Percentiles rank a stretch among this genome's conserved stretches.
phyloP scores from a whole-genome alignment of 1,139 yeast species.

The Hemisphaericaspora subhashii region DNA sequence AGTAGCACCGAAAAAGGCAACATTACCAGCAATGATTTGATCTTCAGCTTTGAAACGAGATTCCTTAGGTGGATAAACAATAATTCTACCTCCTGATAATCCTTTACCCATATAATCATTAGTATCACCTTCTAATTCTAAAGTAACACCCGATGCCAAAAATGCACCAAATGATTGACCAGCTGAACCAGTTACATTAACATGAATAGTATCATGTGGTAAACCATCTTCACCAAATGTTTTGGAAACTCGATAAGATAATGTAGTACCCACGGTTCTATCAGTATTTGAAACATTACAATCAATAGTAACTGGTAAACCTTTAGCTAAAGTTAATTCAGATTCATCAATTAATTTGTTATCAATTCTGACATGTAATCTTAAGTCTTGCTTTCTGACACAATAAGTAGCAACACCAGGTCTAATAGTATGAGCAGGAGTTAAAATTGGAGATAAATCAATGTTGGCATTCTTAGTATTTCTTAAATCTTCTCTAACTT shows the following conservation, averaged over 20 bases:
- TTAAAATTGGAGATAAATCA: slow-evolving; percentile 87
- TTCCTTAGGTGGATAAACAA: slow-evolving; percentile 87
- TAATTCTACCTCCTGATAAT: slow-evolving; percentile 89
- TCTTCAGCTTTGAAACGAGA: slow-evolving; percentile 91
- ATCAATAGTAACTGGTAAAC: slow-evolving; percentile 91
- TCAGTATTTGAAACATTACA: slow-evolving; percentile 94
- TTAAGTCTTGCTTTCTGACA: slow-evolving; percentile 92
- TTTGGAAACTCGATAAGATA: slow-evolving; percentile 91
- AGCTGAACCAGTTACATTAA: slow-evolving; percentile 87
- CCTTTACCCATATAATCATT: slow-evolving; percentile 98
- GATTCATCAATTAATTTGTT: slow-evolving; percentile 96
- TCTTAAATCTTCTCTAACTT: slow-evolving; percentile 80
- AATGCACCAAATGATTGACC: slow-evolving; percentile 99
- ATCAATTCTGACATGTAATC: slow-evolving; percentile 87
- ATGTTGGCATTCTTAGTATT: slow-evolving; percentile 89
- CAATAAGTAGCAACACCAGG: slow-evolving; percentile 98
- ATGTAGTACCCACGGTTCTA: slow-evolving; percentile 92
- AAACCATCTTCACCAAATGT: slow-evolving; percentile 89
- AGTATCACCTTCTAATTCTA: slow-evolving; percentile 95
- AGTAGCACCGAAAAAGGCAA: slow-evolving; percentile 97
- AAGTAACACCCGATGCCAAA: slow-evolving; percentile 92
- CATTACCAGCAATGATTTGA: slow-evolving; percentile 94
- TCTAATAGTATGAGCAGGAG: slow-evolving; percentile 95
- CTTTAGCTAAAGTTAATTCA: slow-evolving; percentile 88
- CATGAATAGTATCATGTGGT: slow-evolving; percentile 96